These are phyloP conservation scores for Podaxis rugospora DNA, from an alignment of 768 basidiomycete species.

Conservation along the genomic window DNA sequence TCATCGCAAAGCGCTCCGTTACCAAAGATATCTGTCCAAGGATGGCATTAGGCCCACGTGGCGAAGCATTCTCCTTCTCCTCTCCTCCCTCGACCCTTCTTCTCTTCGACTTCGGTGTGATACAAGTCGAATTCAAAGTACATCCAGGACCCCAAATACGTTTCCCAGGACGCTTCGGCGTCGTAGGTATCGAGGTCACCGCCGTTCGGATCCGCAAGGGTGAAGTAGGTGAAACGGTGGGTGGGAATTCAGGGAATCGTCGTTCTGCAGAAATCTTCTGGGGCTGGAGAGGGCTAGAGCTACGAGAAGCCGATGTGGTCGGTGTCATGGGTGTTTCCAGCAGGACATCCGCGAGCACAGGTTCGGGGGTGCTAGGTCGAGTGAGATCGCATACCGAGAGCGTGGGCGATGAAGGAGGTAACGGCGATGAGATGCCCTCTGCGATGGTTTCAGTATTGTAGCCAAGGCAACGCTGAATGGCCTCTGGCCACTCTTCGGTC, in stretches of 20 bases:
- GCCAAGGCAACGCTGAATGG: constrained; percentile 22
- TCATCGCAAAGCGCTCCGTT: constrained; percentile 40
- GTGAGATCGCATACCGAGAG: not conserved
- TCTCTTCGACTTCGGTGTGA: constrained; percentile 18
- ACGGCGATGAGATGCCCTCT: not conserved
- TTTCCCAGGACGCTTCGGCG: constrained; percentile 13
- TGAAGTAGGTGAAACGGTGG: not conserved
- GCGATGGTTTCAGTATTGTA: constrained; percentile 9
- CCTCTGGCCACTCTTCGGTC: constrained; percentile 48
- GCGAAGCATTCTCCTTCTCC: constrained; percentile 63
- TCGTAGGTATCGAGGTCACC: not conserved
- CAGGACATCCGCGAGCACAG: not conserved
- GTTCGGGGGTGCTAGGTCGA: not conserved
- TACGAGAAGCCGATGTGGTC: not conserved
- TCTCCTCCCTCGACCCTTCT: constrained; percentile 29
- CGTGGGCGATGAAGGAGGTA: constrained; percentile 8
- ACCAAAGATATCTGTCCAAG: constrained; percentile 29
- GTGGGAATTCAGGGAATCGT: not conserved
- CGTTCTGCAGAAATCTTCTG: not conserved
- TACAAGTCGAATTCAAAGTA: constrained; percentile 27
- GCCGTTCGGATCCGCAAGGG: not conserved
- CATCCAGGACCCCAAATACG: constrained; percentile 11
- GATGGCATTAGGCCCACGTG: constrained; percentile 15
- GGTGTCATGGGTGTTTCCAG: constrained; percentile 1
- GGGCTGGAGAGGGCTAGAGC: not conserved